Evolutionary conservation across 176 grass and related monocot species (phyloP).

Genomic region (Leersia perrieri): DNA sequence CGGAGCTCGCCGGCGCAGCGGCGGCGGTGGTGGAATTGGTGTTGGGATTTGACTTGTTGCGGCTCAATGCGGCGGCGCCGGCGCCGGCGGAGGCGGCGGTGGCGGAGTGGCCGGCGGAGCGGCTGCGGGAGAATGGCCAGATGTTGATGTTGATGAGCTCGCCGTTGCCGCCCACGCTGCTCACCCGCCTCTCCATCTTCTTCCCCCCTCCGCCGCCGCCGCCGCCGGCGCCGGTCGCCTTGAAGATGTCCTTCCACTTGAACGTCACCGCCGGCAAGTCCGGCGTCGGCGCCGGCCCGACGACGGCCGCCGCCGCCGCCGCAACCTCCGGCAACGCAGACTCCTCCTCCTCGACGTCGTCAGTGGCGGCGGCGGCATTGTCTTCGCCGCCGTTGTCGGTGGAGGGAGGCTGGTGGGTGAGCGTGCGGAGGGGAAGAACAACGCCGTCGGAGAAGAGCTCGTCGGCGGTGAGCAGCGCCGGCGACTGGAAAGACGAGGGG

Average conservation of each 20-base stretch:
- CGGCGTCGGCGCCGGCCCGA: slow-evolving; percentile 22
- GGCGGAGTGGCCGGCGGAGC: slow-evolving; percentile 78
- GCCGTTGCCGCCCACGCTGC: slow-evolving; percentile 56
- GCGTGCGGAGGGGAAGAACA: slow-evolving; percentile 80
- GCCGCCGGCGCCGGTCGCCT: slow-evolving; percentile 20
- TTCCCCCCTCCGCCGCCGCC: too few relatives aligned
- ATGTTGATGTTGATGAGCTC: slow-evolving; percentile 97
- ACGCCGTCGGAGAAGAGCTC: slow-evolving; percentile 97
- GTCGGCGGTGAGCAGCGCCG: slow-evolving; percentile 75
- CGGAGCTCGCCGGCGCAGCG: not conserved
- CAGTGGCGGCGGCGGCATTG: not conserved
- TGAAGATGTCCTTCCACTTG: slow-evolving; percentile 87
- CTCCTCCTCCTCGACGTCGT: too few relatives aligned
- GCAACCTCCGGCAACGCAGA: not conserved
- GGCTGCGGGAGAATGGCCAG: slow-evolving; percentile 94
- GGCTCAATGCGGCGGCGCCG: not conserved
- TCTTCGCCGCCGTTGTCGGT: not conserved
- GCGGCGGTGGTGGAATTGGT: not conserved
- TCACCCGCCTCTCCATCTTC: slow-evolving; percentile 49
- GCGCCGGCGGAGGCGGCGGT: slow-evolving; percentile 50
- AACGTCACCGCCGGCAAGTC: slow-evolving; percentile 50
- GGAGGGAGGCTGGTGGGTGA: slow-evolving; percentile 4
- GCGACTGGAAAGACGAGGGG: slow-evolving; percentile 41
- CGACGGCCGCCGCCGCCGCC: not conserved
- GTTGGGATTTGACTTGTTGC: slow-evolving; percentile 12